Evolutionary conservation across 2,329 filamentous ascomycete species (phyloP).

Genomic region (Colletotrichum sublineola): DNA sequence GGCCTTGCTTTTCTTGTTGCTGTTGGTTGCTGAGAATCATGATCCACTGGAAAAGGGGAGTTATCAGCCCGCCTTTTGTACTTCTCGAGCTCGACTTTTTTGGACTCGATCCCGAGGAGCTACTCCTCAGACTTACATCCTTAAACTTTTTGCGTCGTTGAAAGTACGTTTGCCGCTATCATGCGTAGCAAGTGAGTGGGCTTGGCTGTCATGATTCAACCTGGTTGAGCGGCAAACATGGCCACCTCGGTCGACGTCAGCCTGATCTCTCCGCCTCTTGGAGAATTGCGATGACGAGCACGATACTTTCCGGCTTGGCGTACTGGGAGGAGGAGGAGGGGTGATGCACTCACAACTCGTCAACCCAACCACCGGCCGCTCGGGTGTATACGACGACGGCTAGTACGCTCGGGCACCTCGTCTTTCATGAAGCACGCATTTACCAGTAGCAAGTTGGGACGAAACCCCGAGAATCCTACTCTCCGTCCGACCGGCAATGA

Average conservation of each 20-base stretch:
- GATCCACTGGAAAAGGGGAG: neutral
- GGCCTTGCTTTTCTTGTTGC: neutral
- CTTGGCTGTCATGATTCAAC: neutral
- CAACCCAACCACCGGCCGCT: constrained; percentile 1
- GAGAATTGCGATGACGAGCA: constrained; percentile 13
- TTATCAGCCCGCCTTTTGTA: constrained; percentile 15
- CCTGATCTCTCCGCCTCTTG: neutral
- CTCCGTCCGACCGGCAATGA: neutral
- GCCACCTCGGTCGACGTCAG: neutral
- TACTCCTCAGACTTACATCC: neutral
- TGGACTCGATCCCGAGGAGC: neutral
- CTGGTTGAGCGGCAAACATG: too few relatives aligned
- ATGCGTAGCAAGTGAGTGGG: constrained; percentile 1
- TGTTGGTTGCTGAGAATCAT: neutral
- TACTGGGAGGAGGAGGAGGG: neutral
- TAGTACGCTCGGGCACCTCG: constrained; percentile 15
- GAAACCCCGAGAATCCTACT: constrained; percentile 6
- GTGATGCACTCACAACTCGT: neutral
- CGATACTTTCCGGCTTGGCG: constrained; percentile 13
- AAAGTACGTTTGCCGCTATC: constrained; percentile 2
- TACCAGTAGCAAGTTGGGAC: constrained; percentile 34
- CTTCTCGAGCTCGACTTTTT: neutral
- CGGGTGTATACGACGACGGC: neutral
- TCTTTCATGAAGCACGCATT: constrained; percentile 2
- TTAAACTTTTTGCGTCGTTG: constrained; percentile 16